These are phyloP conservation scores for Dryas octopetala DNA, from an alignment of 306 rosid species.

Conservation along the genomic window DNA sequence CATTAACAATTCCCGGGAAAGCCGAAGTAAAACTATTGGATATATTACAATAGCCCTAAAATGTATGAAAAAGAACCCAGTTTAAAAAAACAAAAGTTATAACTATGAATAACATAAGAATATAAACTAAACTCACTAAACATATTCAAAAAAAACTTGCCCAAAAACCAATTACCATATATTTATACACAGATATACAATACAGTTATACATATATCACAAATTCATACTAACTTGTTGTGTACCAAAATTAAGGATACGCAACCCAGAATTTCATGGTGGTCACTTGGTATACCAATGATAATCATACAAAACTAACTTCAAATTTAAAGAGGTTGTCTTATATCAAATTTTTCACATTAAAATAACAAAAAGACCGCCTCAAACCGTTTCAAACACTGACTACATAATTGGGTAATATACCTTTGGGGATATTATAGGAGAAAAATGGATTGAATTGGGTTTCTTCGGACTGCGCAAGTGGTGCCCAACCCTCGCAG, in stretches of 20 bases:
- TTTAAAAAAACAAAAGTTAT: background rate
- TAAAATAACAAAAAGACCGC: too few species aligned
- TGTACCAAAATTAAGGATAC: too few species aligned
- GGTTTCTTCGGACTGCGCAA: conserved; percentile 23
- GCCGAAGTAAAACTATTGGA: conserved; percentile 30
- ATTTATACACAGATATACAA: too few species aligned
- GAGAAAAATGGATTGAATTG: conserved; percentile 25
- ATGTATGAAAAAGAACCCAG: background rate
- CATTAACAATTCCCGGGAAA: conserved; percentile 33
- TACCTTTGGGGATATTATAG: conserved; percentile 36
- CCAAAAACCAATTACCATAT: background rate
- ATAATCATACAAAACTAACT: too few species aligned
- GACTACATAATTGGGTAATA: background rate
- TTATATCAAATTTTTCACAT: too few species aligned
- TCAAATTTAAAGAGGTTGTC: too few species aligned
- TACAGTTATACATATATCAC: too few species aligned
- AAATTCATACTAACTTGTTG: too few species aligned
- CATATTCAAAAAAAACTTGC: conserved; percentile 2
- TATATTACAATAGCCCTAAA: conserved; percentile 56
- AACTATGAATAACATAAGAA: background rate
- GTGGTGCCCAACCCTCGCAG: conserved; percentile 1
- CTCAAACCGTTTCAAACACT: background rate
- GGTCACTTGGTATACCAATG: too few species aligned
- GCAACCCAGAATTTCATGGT: too few species aligned
- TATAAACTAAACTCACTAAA: background rate